Base-by-base conservation (phyloP, 2,329 filamentous ascomycete genomes). In the Cercospora sojina region DNA sequence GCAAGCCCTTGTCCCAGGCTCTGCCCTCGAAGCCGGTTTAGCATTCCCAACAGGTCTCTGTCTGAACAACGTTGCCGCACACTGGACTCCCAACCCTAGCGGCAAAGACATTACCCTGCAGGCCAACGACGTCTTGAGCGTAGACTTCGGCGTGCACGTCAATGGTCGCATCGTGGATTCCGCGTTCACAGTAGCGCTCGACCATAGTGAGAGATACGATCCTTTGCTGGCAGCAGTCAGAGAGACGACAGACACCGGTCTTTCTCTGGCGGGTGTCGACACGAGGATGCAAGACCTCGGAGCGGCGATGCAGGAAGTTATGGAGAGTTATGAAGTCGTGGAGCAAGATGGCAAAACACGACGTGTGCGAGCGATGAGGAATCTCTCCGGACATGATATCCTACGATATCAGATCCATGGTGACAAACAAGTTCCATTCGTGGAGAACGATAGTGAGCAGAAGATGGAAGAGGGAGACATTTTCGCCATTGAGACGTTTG, bases 401-500 rank as follows among this genome's bases (percentile, higher is more conserved):
- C 85, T 91, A 64, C 93, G 88, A 68, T 95, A 93, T 83, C 89
- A 88, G 78, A 97, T 97, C 74, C 93, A 97, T 81, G 93, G 93
- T 65, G 91, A 88, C 74, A 97, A 97, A 85, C 93, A 91, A 71
- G 92, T 97, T 60, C 94, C 93, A 0, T 97, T 97, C 74, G 92
- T 97, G 70, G 96, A 96, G 83, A 90, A 88, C 69, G 87, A 87
- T 69, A 92, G 96, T 75, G 88, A 90, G 78, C 96, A 92, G 61
- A 97, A 96, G 85, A 98, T 98, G 94, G 93, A 97, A 81, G 94
- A 97, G 80, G 93, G 93, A 49, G 93, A 98, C 76, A 89, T 93
- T 18, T 98, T 96, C 79, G 93, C 93, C 70, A 96, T 97, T 73
- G 93, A 97, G 83, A 97, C 93, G 0, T 97, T 97, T 79, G 94